Conservation (phyloP, 768 basidiomycete species). For the Thelephora aurantiotincta region DNA sequence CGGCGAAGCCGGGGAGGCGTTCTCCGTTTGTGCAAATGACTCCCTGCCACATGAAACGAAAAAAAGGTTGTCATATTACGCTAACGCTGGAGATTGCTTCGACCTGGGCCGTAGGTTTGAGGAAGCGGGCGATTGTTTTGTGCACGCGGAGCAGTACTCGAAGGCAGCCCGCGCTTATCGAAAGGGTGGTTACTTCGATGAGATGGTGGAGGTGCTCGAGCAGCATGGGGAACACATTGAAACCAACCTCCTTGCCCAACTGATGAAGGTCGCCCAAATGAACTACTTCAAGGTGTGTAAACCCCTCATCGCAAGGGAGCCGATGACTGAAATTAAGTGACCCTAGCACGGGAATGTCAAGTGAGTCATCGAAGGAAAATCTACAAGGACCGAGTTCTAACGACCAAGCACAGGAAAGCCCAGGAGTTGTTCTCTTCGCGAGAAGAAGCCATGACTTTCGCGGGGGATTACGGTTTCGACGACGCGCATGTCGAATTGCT, state of each 20-base stretch:
- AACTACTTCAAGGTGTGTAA: constrained; percentile 30
- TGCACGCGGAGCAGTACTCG: constrained; percentile 25
- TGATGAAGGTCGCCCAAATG: constrained; percentile 29
- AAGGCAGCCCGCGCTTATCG: constrained; percentile 29
- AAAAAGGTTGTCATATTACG: constrained; percentile 20
- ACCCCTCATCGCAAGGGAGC: too few species aligned
- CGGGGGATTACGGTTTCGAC: constrained; percentile 39
- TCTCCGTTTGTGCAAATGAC: constrained; percentile 26
- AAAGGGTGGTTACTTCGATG: constrained; percentile 32
- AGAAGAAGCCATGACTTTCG: constrained; percentile 43
- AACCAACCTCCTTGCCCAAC: constrained; percentile 15
- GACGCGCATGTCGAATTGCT: constrained; percentile 31
- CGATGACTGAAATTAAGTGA: too few species aligned
- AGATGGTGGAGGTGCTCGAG: constrained; percentile 31
- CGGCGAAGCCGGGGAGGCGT: too few species aligned
- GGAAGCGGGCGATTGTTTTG: constrained; percentile 15
- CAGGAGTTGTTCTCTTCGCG: constrained; percentile 29
- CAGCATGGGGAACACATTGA: constrained; percentile 17
- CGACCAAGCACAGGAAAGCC: constrained; percentile 25
- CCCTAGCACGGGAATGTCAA: not conserved
- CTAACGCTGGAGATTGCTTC: constrained; percentile 33
- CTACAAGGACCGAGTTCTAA: not conserved
- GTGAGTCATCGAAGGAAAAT: not conserved
- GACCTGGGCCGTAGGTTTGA: constrained; percentile 26
- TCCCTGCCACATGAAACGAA: constrained; percentile 13